Evolutionary conservation across 2,329 filamentous ascomycete genomes (phyloP), one percentile per base, ranked within the genome.

Genomic region (Exophiala alcalophila): DNA sequence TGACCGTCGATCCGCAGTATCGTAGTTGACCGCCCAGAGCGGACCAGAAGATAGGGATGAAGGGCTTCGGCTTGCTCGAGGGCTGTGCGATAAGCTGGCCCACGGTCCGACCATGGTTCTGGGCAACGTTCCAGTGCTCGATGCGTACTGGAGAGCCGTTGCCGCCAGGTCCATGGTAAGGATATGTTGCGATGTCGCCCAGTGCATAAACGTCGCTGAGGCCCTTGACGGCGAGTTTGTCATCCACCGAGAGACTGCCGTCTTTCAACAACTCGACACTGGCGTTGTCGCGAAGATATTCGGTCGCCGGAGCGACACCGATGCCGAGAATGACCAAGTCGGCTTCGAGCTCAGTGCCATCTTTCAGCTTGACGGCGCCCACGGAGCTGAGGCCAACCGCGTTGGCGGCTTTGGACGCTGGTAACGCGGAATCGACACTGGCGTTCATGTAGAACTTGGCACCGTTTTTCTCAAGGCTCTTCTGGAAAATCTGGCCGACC

Each of bases 11-110:
- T 9, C 92, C 92, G 60, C 89, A 95, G 72, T 98, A 98, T 31
- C 92, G 80, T 57, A 98, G 67, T 68, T 98, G 92, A 4, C 81
- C 77, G 4, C 90, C 88, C 4, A 98, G 70, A 0, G 92, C 92
- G 1, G 88, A 95, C 92, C 92, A 98, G 72, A 98, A 98, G 36
- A 98, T 78, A 1, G 92, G 92, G 44, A 92, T 91, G 66, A 95
- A 96, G 2, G 78, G 72, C 56, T 85, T 81, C 1, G 81, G 72
- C 74, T 73, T 31, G 74, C 63, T 5, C 52, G 52, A 66, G 0
- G 83, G 77, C 57, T 84, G 73, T 54, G 81, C 76, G 59, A 98
- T 95, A 57, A 86, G 79, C 38, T 74, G 73, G 2, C 89, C 92
- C 1, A 84, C 91, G 16, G 77, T 76, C 29, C 91, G 85, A 2